Base-by-base conservation (phyloP, 441 rosid genomes). In the Cnidoscolus chayamansa region DNA sequence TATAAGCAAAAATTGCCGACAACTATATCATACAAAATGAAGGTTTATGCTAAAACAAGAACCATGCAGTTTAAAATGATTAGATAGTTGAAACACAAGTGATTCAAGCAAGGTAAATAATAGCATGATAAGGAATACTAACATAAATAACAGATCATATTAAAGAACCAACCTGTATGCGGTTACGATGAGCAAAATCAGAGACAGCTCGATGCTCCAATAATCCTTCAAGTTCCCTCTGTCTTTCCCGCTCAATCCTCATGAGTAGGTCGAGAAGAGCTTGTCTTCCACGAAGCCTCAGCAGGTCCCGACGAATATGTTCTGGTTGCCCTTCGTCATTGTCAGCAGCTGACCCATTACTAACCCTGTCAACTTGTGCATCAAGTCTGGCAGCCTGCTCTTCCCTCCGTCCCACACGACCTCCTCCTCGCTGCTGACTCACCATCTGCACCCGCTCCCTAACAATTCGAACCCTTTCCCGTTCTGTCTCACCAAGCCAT, bases 401-500 rank as follows among this genome's bases (percentile, higher is more conserved):
- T 63, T 83, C 97, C 83, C 94, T 86, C 62, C 73, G 83, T 16
- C 80, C 84, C 62, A 86, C 85, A 76, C 84, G 90, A 54, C 83
- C 72, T 69, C 25, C 25, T 25, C 90, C 98, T 76, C 91, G 90
- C 81, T 90, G 97, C 77, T 89, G 94, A 83, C 89, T 91, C 48
- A 90, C 80, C 94, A 86, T 86, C 81, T 89, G 97, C 77, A 91
- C 88, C 94, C 90, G 87, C 74, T 92, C 94, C 80, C 97, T 86
- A 56, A 92, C 94, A 87, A 89, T 81, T 84, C 99, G 90, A 75
- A 92, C 99, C 83, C 99, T 88, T 81, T 95, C 98, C 1, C 99
- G 88, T 81, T 95, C 99, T 16, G 89, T 92, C 84, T 95, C 98
- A 70, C 96, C 98, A 67, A 95, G 92, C 97, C 92, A 92, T 75